Evolutionary conservation across 495 filamentous ascomycete genomes (phyloP), one percentile per base, ranked within the genome.

Genomic region (Ramalina peruviana): DNA sequence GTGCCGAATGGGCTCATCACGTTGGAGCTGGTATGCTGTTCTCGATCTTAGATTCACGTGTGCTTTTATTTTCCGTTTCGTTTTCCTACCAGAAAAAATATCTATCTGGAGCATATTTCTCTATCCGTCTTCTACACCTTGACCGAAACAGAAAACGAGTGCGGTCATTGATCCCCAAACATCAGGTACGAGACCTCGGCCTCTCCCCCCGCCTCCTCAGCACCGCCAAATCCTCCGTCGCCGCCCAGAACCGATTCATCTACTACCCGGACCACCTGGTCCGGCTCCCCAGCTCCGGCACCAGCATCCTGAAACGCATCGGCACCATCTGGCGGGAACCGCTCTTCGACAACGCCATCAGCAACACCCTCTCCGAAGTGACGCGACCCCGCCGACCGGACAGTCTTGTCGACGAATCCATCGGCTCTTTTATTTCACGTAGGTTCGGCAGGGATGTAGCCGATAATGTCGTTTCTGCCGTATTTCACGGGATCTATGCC

Each of bases 181-280:
- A 19, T 40, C 52, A 93, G 88, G 67, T 92, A 42, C 55, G 67
- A 33, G 69, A 78, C 11, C 66, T 96, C 16, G 71, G 64, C 12
- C 63, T 98, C 42, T 56, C 69, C 16, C 58, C 79, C 41, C 70
- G 87, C 51, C 53, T 92, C n/a, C 55, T 85, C n/a, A 60, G 70
- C 37, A 79, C 74, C 6, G 52, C 60, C 21, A 76, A 70, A 45
- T 59, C 56, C 27, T 68, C 69, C 1, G 68, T 67, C 0, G 73
- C 72, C 6, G 70, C 77, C 12, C 59, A 60, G 46, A 81, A 82
- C 53, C 82, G 86, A n/a, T 98, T 75, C 61, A 74, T 98, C 44
- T 97, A 94, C 72, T 95, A 93, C 57, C 87, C 88, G 4, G 85
- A 96, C 60, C 86, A 80, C 57, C 75, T 99, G 25, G 86, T 92